Evolutionary conservation across 1,284 basidiomycete genomes (phyloP), one percentile per base, ranked within the genome.

Genomic region (Fomes fomentarius): DNA sequence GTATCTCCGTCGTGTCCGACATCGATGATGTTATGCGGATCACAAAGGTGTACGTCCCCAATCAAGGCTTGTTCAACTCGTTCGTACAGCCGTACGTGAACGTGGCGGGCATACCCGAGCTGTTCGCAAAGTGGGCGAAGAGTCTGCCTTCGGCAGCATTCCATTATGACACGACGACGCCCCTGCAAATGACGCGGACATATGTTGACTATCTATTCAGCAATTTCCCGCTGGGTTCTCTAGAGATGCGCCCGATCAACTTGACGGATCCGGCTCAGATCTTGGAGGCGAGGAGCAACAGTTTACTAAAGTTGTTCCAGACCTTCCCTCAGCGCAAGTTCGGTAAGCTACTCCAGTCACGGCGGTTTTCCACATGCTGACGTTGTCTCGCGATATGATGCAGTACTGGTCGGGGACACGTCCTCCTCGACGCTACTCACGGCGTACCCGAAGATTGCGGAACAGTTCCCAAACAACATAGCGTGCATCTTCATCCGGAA

Each of bases 111-210:
- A 63, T 71, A 40, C 64, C 68, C 14, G 68, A 66, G 35, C 60
- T 69, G 8, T 69, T 62, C 60, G 60, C 62, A 34, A 57, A 63
- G 44, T 69, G 69, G 68, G 58, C 58, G 31, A 54, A 62, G 51
- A 59, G 49, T 10, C 60, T 69, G 3, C 65, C 66, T 9, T 53
- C 61, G 22, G 65, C 56, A 24, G 66, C 69, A 15, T 71, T 71
- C 63, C 69, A 71, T 55, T 69, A 71, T 54, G 68, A 69, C 53
- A 71, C 69, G 4, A 71, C 68, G n/a, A 69, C 69, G 31, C 69
- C 69, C 14, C 65, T 69, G 35, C 60, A 69, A 52, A 52, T 68
- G 33, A 68, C 69, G 35, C 58, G 67, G 28, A 69, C 67, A 22
- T 71, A 71, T 42, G 68, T 69, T 40, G 62, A 69, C 25, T 69